Conservation (phyloP, 139 green algal genomes). For the Tetraselmis chui region DNA sequence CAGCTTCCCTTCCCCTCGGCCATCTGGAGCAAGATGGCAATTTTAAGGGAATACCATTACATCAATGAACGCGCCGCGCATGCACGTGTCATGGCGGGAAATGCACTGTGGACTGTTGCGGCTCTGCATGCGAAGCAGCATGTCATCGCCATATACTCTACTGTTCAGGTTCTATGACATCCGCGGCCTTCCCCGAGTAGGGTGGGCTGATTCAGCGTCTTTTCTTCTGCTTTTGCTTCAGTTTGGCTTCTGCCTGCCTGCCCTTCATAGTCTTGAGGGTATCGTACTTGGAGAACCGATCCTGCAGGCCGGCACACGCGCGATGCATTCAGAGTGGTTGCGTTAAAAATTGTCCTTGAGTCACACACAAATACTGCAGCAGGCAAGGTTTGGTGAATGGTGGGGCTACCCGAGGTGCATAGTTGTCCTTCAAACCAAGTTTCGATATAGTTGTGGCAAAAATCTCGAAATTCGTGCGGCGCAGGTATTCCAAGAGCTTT, state of each 20-base stretch:
- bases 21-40: no score
- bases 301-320: background rate
- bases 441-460: constrained; percentile 36
- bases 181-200: no score
- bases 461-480: constrained; percentile 42
- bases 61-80: no score
- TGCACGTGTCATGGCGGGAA: no score
- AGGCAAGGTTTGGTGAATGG: background rate
- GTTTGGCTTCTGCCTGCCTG: background rate
- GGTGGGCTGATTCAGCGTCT: no score
- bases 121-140: no score
- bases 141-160: no score
- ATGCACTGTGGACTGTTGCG: no score
- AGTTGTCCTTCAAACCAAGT: constrained; percentile 51
- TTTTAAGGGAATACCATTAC: no score
- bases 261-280: background rate
- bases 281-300: background rate
- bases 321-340: background rate
- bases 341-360: background rate
- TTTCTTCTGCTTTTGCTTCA: background rate
- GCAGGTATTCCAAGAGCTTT: constrained; percentile 50
- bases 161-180: no score
- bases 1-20: no score
- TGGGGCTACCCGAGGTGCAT: constrained; percentile 36
- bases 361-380: background rate